Percentiles rank a stretch among this genome's conserved stretches.
Evolutionary conservation across 805 yeast genomes (phyloP).

Genomic region (Cyberlindnera americana): DNA sequence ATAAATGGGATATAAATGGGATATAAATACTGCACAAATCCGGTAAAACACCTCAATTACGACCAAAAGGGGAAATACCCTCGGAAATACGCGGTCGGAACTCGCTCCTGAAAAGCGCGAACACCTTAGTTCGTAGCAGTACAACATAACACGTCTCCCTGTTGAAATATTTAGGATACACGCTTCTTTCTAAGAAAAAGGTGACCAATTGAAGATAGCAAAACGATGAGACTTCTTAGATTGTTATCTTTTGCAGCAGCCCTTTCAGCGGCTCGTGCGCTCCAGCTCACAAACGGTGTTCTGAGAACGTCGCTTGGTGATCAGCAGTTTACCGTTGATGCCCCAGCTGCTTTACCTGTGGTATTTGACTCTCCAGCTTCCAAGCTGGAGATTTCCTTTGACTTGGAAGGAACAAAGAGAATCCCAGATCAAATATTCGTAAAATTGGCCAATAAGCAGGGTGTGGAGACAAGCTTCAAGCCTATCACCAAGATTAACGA

Average conservation of each 20-base stretch:
- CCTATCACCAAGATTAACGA: slow-evolving; percentile 20
- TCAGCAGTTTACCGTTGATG: slow-evolving; percentile 9
- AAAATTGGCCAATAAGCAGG: slow-evolving; percentile 19
- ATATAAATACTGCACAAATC: no score
- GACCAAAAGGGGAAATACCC: no score
- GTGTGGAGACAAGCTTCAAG: slow-evolving; percentile 25
- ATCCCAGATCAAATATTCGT: slow-evolving; percentile 27
- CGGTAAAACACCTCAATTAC: no score
- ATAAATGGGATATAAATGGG: no score
- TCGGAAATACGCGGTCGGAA: no score
- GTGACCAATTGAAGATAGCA: no score
- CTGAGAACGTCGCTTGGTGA: slow-evolving; percentile 14
- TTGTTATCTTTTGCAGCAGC: slow-evolving; percentile 15
- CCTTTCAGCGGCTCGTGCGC: slow-evolving; percentile 12
- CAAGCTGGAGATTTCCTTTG: slow-evolving; percentile 21
- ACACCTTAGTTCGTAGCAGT: no score
- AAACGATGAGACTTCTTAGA: slow-evolving; percentile 18
- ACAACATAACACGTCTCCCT: slow-evolving; percentile 1
- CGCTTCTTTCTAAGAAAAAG: no score
- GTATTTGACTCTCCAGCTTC: slow-evolving; percentile 15
- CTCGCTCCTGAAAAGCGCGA: no score
- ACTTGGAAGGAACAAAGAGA: slow-evolving; percentile 15
- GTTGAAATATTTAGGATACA: no score
- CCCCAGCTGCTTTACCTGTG: slow-evolving; percentile 12
- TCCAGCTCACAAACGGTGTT: slow-evolving; percentile 19